Base-by-base conservation (phyloP, 345 rosid genomes). In the Citrus maxima region DNA sequence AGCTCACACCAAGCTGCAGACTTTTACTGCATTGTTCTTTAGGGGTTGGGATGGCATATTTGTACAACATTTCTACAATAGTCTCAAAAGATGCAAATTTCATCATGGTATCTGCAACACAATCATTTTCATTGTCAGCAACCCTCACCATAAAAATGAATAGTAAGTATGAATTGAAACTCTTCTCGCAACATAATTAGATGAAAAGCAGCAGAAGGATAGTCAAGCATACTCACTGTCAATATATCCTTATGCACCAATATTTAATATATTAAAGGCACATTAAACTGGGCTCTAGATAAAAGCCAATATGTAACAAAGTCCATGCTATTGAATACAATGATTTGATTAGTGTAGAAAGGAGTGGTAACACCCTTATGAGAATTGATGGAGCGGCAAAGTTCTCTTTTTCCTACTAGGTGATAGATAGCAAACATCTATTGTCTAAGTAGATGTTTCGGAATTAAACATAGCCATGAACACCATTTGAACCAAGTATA, bases 71-170 rank as follows among this genome's bases (percentile, higher is more conserved):
- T 89, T 96, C 97, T 82, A 96, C 99, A 72, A 90, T 90, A 58
- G 79, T 89, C 83, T 96, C 99, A 65, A 92, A 96, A n/a, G 97
- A 87, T 35, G 97, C 95, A 81, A 96, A 96, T 80, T 96, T 96
- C 99, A 96, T 89, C 98, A 94, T 94, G 2, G 99, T 96, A 77
- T 96, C 98, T 96, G 91, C 86, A 80, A 78, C 51, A 78, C 7
- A 64, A 24, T 60, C 34, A 75, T 71, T 66, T 21, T 55, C 30
- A 68, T 54, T 12, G 34, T 59, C 67, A 46, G 37, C 24, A 32
- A 71, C 21, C 40, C 37, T 56, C 24, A 10, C 22, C 35, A 42
- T 18, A 63, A 58, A 19, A n/a, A 46, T 24, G 72, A 69, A 38
- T 22, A 27, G 3, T 55, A 79, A 59, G 30, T 13, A 62, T n/a